Conservation (phyloP, 257 asterid species). For the Petrea volubilis region DNA sequence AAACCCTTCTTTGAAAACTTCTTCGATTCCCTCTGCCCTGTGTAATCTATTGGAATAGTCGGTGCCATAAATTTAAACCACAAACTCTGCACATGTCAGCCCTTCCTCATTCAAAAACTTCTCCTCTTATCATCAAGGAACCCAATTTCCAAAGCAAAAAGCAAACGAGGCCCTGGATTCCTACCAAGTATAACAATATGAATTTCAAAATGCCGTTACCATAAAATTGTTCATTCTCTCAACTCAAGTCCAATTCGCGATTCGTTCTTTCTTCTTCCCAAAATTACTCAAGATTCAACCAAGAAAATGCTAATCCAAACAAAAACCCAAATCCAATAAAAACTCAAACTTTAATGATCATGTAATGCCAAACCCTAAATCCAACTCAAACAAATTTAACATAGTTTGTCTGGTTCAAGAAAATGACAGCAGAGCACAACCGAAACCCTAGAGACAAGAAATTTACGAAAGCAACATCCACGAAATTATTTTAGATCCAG, state of each 20-base stretch:
- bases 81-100: constrained; percentile 46
- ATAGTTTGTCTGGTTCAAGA: neutral
- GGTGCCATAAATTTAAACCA: constrained; percentile 61
- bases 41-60: constrained; percentile 55
- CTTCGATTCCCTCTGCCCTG: constrained; percentile 48
- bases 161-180: constrained; percentile 19
- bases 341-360: constrained; percentile 29
- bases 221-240: constrained; percentile 1
- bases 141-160: neutral
- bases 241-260: constrained; percentile 24
- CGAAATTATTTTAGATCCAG: constrained; percentile 29
- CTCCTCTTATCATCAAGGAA: constrained; percentile 8
- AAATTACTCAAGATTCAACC: neutral
- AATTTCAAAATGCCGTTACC: constrained; percentile 21
- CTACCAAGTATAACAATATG: constrained; percentile 17
- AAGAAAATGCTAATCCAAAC: neutral
- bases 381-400: constrained; percentile 10
- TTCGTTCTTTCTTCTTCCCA: neutral
- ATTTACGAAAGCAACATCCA: constrained; percentile 14
- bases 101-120: constrained; percentile 25
- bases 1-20: constrained; percentile 31
- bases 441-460: constrained; percentile 32
- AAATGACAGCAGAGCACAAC: constrained; percentile 9
- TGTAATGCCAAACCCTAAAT: constrained; percentile 28
- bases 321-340: constrained; percentile 24